Evolutionary conservation across 106 monocot genomes (phyloP).

Genomic region (Acanthochlamys bracteata): DNA sequence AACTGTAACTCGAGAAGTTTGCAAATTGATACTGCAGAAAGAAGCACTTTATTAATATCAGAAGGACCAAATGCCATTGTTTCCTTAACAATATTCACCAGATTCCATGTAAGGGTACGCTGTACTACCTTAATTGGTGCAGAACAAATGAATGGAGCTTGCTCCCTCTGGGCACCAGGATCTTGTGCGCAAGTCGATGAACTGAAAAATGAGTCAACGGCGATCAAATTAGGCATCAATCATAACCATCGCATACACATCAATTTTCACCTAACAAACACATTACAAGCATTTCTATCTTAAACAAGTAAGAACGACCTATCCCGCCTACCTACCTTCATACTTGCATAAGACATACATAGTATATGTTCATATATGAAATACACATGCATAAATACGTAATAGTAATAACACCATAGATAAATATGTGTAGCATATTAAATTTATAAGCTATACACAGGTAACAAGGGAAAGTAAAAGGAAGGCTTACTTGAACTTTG

Average conservation of each 20-base stretch:
- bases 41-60: neutral
- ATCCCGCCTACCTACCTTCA: too few species aligned
- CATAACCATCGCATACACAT: neutral
- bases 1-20: conserved; percentile 53
- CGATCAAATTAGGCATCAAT: neutral
- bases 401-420: too few species aligned
- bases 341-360: too few species aligned
- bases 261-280: conserved; percentile 1
- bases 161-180: conserved; percentile 17
- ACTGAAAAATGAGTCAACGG: conserved; percentile 21
- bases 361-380: too few species aligned
- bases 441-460: too few species aligned
- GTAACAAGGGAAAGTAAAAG: too few species aligned
- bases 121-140: conserved; percentile 68
- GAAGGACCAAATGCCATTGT: neutral
- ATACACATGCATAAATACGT: too few species aligned
- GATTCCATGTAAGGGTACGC: neutral
- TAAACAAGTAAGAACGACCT: too few species aligned
- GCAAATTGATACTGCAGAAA: conserved; percentile 66
- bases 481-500: conserved; percentile 80
- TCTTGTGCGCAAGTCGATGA: conserved; percentile 47
- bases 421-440: too few species aligned
- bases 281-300: too few species aligned
- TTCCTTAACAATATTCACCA: neutral
- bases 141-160: conserved; percentile 60